Evolutionary conservation across 208 protist genomes (phyloP), one percentile per base, ranked within the genome.

Genomic region (Leishmania aethiopica): DNA sequence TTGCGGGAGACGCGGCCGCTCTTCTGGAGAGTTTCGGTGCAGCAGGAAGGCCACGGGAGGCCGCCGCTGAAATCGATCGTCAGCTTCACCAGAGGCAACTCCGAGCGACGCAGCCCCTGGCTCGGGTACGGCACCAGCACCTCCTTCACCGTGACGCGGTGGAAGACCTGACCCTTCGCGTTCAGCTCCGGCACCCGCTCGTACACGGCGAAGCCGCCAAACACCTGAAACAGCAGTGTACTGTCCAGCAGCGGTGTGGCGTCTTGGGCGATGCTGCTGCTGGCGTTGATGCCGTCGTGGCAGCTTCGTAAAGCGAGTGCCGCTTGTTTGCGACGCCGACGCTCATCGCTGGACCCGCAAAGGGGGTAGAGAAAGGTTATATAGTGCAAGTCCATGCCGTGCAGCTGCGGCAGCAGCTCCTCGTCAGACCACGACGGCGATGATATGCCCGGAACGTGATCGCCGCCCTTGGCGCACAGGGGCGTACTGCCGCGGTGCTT

Each of bases 21-120:
- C 57, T 87, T 80, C 77, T 95, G 88, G n/a, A 97, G 77, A 53
- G 78, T 13, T 47, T 81, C 47, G 0, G 93, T 97, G 86, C 93
- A 97, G 53, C 77, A 78, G n/a, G 92, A 91, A 32, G 87, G 90
- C 93, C 93, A 97, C 51, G 93, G 91, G 67, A 93, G 80, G 17
- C 88, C 93, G 7, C 88, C 92, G 59, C 88, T 84, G 75, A 97
- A 97, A 78, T 86, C 66, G 10, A 96, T 40, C 25, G 84, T 84
- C 42, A 73, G 79, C 37, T 82, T 86, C 3, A 87, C 75, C 45
- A 87, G 64, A 28, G 81, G 22, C n/a, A 55, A 35, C 74, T 96
- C 93, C 57, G 81, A 84, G 32, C 86, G 84, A 2, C 83, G 84
- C 45, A 96, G 84, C 15, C 86, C 86, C 37, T 86, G 78, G 57